phyloP scores from a whole-genome alignment of 306 rosid species.

The Crotalaria pallida region DNA sequence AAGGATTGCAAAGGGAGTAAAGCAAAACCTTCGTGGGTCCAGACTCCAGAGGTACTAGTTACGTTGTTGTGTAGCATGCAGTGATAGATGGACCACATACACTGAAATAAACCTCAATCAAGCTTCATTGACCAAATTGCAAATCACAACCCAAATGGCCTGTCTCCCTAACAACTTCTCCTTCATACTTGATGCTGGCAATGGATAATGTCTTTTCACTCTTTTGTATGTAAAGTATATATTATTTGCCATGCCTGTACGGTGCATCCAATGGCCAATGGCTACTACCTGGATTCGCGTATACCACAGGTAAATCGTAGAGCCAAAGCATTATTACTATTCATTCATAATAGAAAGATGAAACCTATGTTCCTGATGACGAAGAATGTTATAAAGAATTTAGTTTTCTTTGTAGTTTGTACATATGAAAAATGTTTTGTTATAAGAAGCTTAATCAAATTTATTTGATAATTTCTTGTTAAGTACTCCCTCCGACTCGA shows the following conservation, averaged over 20 bases:
- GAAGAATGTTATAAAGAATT: too few relatives aligned
- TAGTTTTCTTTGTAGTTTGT: too few relatives aligned
- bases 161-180: constrained; percentile 12
- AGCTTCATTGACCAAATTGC: not conserved
- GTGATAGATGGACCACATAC: constrained; percentile 1
- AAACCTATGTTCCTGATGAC: too few relatives aligned
- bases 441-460: too few relatives aligned
- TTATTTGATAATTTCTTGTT: too few relatives aligned
- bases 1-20: not conserved
- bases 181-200: constrained; percentile 13
- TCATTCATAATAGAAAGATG: too few relatives aligned
- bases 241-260: not conserved
- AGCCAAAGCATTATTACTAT: not conserved
- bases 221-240: not conserved
- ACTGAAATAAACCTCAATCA: not conserved
- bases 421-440: too few relatives aligned
- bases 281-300: constrained; percentile 3
- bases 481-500: too few relatives aligned
- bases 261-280: not conserved
- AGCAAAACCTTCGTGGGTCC: not conserved
- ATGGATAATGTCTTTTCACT: too few relatives aligned
- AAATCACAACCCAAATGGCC: constrained; percentile 19
- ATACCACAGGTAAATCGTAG: not conserved
- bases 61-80: not conserved
- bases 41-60: not conserved